A percentile compares a stretch with the other conserved stretches of the same genome.
These are phyloP conservation scores for Trametes gibbosa DNA, from an alignment of 768 basidiomycete genomes.

Conservation along the genomic window DNA sequence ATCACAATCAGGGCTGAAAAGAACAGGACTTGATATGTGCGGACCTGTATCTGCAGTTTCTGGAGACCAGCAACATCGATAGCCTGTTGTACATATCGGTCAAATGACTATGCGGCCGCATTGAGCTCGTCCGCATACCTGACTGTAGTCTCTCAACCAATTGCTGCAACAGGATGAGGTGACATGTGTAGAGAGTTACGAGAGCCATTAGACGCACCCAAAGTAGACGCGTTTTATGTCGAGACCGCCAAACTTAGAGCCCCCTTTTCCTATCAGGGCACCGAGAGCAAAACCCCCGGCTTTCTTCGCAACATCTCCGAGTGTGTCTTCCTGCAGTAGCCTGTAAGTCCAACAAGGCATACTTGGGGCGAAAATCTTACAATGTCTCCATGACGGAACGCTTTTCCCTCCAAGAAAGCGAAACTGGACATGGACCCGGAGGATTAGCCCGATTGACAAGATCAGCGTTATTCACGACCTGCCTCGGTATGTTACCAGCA, in stretches of 20 bases:
- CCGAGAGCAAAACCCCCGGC: slow-evolving; percentile 57
- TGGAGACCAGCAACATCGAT: slow-evolving; percentile 80
- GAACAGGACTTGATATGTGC: slow-evolving; percentile 8
- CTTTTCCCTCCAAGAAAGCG: slow-evolving; percentile 82
- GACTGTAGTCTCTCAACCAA: slow-evolving; percentile 88
- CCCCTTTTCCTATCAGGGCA: slow-evolving; percentile 51
- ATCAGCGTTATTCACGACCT: background rate
- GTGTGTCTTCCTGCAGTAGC: slow-evolving; percentile 59
- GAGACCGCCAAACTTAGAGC: slow-evolving; percentile 69
- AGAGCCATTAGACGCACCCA: slow-evolving; percentile 46
- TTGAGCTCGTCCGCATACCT: slow-evolving; percentile 36
- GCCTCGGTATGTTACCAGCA: slow-evolving; percentile 80
- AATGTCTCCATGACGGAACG: slow-evolving; percentile 90
- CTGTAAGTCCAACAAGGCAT: slow-evolving; percentile 6
- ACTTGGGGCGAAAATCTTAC: slow-evolving; percentile 31
- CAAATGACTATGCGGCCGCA: no score
- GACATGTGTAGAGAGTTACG: background rate
- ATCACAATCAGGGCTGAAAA: background rate
- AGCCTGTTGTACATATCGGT: no score
- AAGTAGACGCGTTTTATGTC: slow-evolving; percentile 86
- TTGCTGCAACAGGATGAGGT: slow-evolving; percentile 45
- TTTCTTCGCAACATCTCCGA: slow-evolving; percentile 59
- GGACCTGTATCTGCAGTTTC: slow-evolving; percentile 65
- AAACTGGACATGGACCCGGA: slow-evolving; percentile 43
- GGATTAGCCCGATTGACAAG: slow-evolving; percentile 39